These are phyloP conservation scores for Ambrosiella beaveri DNA, from an alignment of 2,329 filamentous ascomycete species.

Conservation along the genomic window DNA sequence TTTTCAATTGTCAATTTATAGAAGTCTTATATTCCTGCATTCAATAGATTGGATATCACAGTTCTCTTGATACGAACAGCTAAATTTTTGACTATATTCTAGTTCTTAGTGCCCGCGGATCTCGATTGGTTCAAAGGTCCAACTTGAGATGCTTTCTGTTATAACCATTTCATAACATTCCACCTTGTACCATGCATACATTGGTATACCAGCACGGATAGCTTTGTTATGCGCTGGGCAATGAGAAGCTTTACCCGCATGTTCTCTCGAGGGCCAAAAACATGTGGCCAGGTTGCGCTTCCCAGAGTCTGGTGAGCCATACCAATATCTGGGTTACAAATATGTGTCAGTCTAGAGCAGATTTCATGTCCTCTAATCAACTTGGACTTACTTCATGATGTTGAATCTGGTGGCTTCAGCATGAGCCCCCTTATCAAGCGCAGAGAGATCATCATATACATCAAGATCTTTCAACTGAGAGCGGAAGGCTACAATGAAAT, in stretches of 20 bases:
- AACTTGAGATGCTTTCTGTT: background rate
- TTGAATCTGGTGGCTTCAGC: conserved; percentile 67
- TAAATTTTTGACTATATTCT: background rate
- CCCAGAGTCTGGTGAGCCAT: conserved; percentile 52
- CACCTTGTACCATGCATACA: conserved; percentile 51
- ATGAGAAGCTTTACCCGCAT: conserved; percentile 40
- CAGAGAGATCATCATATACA: conserved; percentile 49
- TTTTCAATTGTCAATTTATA: too few relatives aligned
- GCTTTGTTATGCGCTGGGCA: conserved; percentile 47
- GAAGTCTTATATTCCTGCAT: too few relatives aligned
- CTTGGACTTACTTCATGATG: conserved; percentile 49
- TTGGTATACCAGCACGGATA: conserved; percentile 45
- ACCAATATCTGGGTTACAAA: conserved; percentile 55
- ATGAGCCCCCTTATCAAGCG: conserved; percentile 63
- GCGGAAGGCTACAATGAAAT: conserved; percentile 75
- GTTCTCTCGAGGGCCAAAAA: conserved; percentile 43
- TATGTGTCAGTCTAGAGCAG: background rate
- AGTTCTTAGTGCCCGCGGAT: conserved; percentile 1
- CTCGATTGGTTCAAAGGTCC: conserved; percentile 2
- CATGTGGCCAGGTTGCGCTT: conserved; percentile 70
- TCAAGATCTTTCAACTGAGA: conserved; percentile 52
- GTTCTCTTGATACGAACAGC: too few relatives aligned
- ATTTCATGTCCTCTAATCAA: background rate
- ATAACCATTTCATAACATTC: conserved; percentile 44
- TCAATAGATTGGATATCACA: too few relatives aligned